These are phyloP conservation scores for Phascolomyces articulosus DNA, from an alignment of 371 early-diverging fungal species.

Conservation along the genomic window DNA sequence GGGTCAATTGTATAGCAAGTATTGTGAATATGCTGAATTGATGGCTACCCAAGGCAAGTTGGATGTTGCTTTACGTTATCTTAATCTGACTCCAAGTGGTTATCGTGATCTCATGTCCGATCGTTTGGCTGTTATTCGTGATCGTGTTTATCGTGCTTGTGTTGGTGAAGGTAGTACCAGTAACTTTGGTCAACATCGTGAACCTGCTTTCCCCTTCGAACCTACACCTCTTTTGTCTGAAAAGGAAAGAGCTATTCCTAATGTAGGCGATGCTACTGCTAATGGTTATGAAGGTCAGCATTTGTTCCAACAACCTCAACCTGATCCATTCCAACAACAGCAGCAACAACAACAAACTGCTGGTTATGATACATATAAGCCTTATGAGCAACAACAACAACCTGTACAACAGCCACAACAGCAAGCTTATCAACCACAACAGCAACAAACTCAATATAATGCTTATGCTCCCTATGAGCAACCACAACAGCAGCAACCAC, in stretches of 20 bases:
- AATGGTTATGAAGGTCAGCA: constrained; percentile 3
- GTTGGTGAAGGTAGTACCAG: constrained; percentile 51
- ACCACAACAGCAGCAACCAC: constrained; percentile 2
- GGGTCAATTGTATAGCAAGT: constrained; percentile 80
- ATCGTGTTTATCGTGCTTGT: constrained; percentile 74
- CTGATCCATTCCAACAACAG: neutral
- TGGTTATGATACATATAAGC: constrained; percentile 5
- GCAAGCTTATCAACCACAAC: neutral
- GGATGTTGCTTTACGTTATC: constrained; percentile 73
- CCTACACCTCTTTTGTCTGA: constrained; percentile 39
- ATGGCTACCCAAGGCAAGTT: constrained; percentile 79
- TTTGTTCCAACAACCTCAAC: constrained; percentile 11
- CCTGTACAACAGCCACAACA: constrained; percentile 8
- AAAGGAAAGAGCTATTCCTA: neutral
- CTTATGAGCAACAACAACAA: neutral
- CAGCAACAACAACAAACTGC: neutral
- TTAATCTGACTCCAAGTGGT: constrained; percentile 71
- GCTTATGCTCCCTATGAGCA: constrained; percentile 10
- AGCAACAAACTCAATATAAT: constrained; percentile 4
- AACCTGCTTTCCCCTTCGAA: constrained; percentile 73
- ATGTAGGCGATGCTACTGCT: constrained; percentile 1
- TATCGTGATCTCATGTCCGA: constrained; percentile 60
- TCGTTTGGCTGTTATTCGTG: constrained; percentile 67
- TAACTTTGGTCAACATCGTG: constrained; percentile 27
- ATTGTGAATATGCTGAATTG: constrained; percentile 85